These are phyloP conservation scores for Epicoccum nigrum DNA, from an alignment of 2,329 filamentous ascomycete genomes.

Conservation along the genomic window DNA sequence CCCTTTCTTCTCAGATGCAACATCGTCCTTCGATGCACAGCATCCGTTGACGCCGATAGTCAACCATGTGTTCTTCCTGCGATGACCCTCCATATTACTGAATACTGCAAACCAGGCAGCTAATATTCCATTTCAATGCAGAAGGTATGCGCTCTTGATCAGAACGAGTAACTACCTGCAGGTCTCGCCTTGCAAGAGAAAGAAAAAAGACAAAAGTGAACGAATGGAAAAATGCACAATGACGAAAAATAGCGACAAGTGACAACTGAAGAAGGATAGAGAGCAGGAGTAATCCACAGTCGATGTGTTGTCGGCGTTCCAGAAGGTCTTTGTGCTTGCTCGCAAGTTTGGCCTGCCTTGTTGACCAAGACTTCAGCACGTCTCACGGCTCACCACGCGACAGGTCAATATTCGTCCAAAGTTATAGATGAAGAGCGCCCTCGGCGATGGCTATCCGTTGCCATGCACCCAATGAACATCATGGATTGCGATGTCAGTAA, in stretches of 20 bases:
- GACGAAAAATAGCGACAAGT: conserved; percentile 4
- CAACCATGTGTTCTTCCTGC: conserved; percentile 39
- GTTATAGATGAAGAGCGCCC: conserved; percentile 28
- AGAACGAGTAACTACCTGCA: conserved; percentile 12
- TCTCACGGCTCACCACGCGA: conserved; percentile 26
- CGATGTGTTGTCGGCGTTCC: conserved; percentile 17
- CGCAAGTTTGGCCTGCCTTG: conserved; percentile 2
- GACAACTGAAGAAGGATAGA: conserved; percentile 7
- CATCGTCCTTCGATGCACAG: conserved; percentile 44
- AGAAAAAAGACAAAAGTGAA: conserved; percentile 17
- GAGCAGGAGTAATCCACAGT: conserved; percentile 5
- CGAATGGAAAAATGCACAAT: conserved; percentile 14
- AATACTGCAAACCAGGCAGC: conserved; percentile 38
- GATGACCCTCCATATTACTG: conserved; percentile 27
- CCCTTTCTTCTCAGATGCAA: conserved; percentile 33
- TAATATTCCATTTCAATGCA: conserved; percentile 27
- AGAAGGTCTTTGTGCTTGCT: conserved; percentile 14
- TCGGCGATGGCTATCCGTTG: conserved; percentile 11
- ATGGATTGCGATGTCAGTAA: conserved; percentile 26
- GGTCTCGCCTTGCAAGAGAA: conserved; percentile 5
- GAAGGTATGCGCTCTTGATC: not conserved
- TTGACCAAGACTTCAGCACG: conserved; percentile 26
- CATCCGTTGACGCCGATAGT: conserved; percentile 43
- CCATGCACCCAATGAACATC: conserved; percentile 27
- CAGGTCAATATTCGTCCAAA: conserved; percentile 26